Conservation (phyloP, 2,329 filamentous ascomycete species). For the Huntiella decipiens region DNA sequence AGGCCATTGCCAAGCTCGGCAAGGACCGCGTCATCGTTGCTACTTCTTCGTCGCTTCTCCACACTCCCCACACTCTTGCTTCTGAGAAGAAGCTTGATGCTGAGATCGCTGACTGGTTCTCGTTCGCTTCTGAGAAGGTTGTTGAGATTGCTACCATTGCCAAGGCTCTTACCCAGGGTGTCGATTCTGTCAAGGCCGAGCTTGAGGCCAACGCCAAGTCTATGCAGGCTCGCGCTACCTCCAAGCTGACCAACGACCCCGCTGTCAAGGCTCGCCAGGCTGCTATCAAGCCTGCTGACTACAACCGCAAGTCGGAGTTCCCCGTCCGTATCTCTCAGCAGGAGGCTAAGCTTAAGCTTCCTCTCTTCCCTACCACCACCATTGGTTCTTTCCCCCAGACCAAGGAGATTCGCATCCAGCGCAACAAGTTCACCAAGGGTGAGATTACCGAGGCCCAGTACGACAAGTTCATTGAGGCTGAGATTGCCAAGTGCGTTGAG, state of each 20-base stretch:
- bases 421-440: slow-evolving; percentile 97
- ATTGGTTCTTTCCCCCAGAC: slow-evolving; percentile 99
- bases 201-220: slow-evolving; percentile 96
- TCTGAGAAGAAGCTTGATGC: slow-evolving; percentile 96
- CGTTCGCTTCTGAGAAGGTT: slow-evolving; percentile 90
- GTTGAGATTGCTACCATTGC: slow-evolving; percentile 79
- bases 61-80: slow-evolving; percentile 93
- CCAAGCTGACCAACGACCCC: slow-evolving; percentile 89
- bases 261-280: slow-evolving; percentile 92
- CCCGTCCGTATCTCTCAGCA: slow-evolving; percentile 67
- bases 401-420: slow-evolving; percentile 89
- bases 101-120: slow-evolving; percentile 96
- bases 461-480: slow-evolving; percentile 98
- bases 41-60: slow-evolving; percentile 91
- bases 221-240: slow-evolving; percentile 74
- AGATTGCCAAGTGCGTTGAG: slow-evolving; percentile 87
- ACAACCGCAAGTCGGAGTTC: slow-evolving; percentile 89
- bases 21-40: slow-evolving; percentile 95
- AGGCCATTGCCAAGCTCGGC: slow-evolving; percentile 81
- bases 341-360: slow-evolving; percentile 81
- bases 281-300: slow-evolving; percentile 64
- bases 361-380: slow-evolving; percentile 95
- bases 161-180: slow-evolving; percentile 89
- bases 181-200: slow-evolving; percentile 66
- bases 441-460: slow-evolving; percentile 86